Evolutionary conservation across 2,329 filamentous ascomycete genomes (phyloP).

Genomic region (Beauveria rudraprayagi): DNA sequence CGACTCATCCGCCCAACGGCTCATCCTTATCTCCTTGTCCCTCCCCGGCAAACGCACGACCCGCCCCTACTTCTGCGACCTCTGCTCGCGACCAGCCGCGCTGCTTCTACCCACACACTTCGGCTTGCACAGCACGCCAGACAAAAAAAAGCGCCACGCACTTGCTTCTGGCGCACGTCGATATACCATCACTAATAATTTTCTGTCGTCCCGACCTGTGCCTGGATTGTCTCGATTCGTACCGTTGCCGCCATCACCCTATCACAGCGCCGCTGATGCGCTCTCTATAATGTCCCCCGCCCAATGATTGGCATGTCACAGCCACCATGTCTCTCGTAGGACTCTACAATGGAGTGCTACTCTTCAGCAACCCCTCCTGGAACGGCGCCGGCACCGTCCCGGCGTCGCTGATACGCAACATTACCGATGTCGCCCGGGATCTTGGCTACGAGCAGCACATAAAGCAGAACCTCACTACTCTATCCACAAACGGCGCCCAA

Average conservation of each 20-base stretch:
- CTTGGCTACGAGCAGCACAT: constrained; percentile 47
- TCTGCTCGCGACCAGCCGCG: background rate
- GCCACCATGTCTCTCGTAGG: constrained; percentile 31
- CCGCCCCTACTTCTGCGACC: background rate
- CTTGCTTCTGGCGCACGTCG: background rate
- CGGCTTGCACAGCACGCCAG: background rate
- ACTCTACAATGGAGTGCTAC: constrained; percentile 46
- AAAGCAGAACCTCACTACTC: constrained; percentile 59
- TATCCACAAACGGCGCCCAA: constrained; percentile 60
- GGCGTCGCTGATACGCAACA: constrained; percentile 47
- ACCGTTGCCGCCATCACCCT: background rate
- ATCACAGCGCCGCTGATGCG: constrained; percentile 3
- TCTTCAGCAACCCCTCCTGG: constrained; percentile 53
- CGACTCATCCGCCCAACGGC: background rate
- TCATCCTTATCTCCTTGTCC: background rate
- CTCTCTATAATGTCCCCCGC: constrained; percentile 8
- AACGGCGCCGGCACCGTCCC: constrained; percentile 40
- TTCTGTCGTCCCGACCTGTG: background rate
- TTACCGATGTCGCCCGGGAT: constrained; percentile 44
- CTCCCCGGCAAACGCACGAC: background rate
- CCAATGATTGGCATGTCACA: constrained; percentile 10
- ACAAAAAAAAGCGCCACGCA: background rate
- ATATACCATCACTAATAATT: background rate
- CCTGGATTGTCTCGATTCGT: background rate
- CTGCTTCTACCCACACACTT: background rate